Base-by-base conservation (phyloP, 345 rosid genomes). In the Camelina sativa region DNA sequence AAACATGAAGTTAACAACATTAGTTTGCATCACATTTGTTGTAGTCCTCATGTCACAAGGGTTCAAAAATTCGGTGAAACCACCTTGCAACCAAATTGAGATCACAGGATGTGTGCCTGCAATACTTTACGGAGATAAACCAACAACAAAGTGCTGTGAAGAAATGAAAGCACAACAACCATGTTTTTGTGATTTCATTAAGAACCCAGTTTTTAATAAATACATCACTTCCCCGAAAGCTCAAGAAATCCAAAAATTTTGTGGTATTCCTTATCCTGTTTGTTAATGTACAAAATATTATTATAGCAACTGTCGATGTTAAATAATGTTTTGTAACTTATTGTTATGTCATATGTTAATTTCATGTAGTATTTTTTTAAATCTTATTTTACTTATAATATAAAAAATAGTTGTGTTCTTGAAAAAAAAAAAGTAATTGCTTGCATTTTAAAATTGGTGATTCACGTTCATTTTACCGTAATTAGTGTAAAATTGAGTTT, bases 181-280 rank as follows among this genome's bases (percentile, higher is more conserved):
- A 65, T 65, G 70, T 11, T 65, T 11, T 32, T 65, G 58, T 65
- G 58, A 32, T 32, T 65, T 65, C 5, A 17, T 65, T 2, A 32
- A 17, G 12, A 65, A 32, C 23, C 57, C 44, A 11, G 4, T 11
- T 65, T 48, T 48, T 46, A 7, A 25, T n/a, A 8, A 6, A 9
- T 64, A 9, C 0, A 17, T 65, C 20, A 65, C 16, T 4, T 65
- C 57, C 3, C 69, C 57, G 1, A 28, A 32, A 48, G 69, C 69
- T 65, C 57, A 1, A 0, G 0, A 0, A 1, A 5, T 5, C 0
- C 3, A 48, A 32, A 8, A 3, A 10, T 35, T 0, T 48, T 65
- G 69, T 65, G 8, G 4, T 30, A 48, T 65, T 65, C 30, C 69
- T 48, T 65, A 10, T 32, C 69, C 57, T 17, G 6, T 7, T 1